Percentiles rank a stretch among this genome's conserved stretches.
Evolutionary conservation across 2,329 filamentous ascomycete species (phyloP).

Genomic region (Calonectria henricotiae): DNA sequence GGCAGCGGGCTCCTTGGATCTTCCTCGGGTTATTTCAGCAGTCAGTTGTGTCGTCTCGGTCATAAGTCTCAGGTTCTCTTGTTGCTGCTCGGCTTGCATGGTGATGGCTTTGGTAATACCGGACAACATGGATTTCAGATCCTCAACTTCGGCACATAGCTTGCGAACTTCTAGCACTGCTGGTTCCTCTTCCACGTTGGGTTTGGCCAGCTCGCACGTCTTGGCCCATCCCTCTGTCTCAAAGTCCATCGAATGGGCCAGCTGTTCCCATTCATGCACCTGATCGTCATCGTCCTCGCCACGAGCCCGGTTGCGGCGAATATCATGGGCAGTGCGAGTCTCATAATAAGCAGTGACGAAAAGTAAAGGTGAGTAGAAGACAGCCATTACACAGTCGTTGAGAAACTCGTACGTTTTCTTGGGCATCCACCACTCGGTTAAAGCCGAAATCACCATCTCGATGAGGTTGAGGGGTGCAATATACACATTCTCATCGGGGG

Average conservation of each 20-base stretch:
- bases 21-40: conserved; percentile 21
- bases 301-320: conserved; percentile 81
- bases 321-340: conserved; percentile 75
- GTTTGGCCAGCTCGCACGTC: conserved; percentile 81
- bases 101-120: conserved; percentile 54
- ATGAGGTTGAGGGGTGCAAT: conserved; percentile 96
- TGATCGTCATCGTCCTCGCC: conserved; percentile 93
- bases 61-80: conserved; percentile 14
- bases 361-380: conserved; percentile 88
- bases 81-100: conserved; percentile 24
- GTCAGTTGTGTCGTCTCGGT: conserved; percentile 14
- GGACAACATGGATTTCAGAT: conserved; percentile 68
- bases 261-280: conserved; percentile 94
- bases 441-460: conserved; percentile 84
- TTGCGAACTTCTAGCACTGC: conserved; percentile 79
- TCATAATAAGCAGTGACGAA: conserved; percentile 84
- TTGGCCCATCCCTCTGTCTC: conserved; percentile 90
- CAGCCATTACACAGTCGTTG: conserved; percentile 91
- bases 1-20: neutral
- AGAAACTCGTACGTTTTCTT: conserved; percentile 81
- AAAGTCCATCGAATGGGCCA: conserved; percentile 81
- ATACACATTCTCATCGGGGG: conserved; percentile 98
- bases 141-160: conserved; percentile 72
- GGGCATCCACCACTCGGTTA: conserved; percentile 98
- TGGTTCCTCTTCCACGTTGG: conserved; percentile 86